These are phyloP conservation scores for Ganoderma multipileum DNA, from an alignment of 1,284 basidiomycete species.

Conservation along the genomic window DNA sequence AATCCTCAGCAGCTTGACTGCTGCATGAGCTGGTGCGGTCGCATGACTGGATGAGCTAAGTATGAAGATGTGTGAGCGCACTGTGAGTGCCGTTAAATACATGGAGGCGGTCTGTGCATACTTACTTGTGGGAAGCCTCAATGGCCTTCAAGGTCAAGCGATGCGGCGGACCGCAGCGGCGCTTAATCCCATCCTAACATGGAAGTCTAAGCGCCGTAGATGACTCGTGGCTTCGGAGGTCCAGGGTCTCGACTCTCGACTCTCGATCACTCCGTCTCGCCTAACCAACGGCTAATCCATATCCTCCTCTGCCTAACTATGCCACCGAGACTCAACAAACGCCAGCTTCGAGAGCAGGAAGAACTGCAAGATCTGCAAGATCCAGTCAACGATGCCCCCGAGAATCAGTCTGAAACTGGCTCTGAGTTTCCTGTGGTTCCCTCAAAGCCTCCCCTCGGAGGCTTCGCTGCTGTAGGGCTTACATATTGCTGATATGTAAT, in stretches of 20 bases:
- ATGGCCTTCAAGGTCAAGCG: no score
- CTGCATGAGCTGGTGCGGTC: no score
- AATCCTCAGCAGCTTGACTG: no score
- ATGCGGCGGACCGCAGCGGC: neutral
- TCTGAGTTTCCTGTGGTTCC: constrained; percentile 27
- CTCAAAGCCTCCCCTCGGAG: constrained; percentile 40
- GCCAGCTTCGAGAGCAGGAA: constrained; percentile 85
- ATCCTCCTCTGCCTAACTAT: constrained; percentile 44
- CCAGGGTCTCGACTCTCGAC: neutral
- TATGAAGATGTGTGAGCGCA: no score
- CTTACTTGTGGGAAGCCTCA: no score
- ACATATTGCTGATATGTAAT: neutral
- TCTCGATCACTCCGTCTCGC: neutral
- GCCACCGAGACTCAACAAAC: constrained; percentile 81
- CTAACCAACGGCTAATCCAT: neutral
- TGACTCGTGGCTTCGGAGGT: neutral
- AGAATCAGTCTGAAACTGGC: constrained; percentile 39
- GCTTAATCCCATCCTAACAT: neutral
- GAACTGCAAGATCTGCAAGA: constrained; percentile 67
- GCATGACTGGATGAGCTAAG: no score
- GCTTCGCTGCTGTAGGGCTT: constrained; percentile 65
- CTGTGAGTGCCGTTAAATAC: no score
- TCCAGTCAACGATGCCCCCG: constrained; percentile 37
- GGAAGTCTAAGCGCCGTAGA: neutral
- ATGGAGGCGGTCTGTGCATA: no score